Evolutionary conservation across 306 rosid species (phyloP).

Genomic region (Glycyrrhiza uralensis): DNA sequence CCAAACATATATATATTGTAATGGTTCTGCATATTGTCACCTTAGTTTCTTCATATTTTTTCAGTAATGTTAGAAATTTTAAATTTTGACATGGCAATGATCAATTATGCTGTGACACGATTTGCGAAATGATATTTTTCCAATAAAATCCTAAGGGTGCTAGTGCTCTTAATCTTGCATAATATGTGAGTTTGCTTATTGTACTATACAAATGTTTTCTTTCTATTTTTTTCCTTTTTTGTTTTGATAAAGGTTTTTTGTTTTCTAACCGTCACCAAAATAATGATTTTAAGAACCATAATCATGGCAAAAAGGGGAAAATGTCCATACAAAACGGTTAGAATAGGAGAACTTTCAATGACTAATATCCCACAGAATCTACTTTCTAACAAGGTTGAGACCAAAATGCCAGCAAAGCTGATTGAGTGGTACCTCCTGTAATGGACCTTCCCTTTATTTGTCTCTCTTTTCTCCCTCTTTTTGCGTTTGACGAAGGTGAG

Average conservation of each 20-base stretch:
- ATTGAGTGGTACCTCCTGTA: constrained; percentile 5
- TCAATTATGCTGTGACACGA: no score
- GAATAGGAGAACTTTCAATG: background rate
- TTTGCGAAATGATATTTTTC: no score
- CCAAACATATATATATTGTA: no score
- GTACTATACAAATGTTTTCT: no score
- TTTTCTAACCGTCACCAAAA: background rate
- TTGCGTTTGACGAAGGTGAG: background rate
- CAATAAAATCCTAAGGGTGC: no score
- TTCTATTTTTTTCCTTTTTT: no score
- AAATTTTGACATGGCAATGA: no score
- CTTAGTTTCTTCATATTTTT: no score
- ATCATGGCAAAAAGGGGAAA: background rate
- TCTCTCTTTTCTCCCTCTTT: constrained; percentile 1
- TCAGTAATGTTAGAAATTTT: no score
- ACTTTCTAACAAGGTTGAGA: background rate
- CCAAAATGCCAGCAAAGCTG: background rate
- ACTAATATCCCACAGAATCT: background rate
- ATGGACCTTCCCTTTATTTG: background rate
- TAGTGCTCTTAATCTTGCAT: no score
- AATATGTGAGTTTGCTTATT: no score
- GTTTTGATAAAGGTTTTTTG: background rate
- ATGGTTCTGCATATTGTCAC: no score
- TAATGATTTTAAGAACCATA: background rate
- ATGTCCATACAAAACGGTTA: background rate